Evolutionary conservation across 2,329 filamentous ascomycete species (phyloP).

Genomic region (Aspergillus alliaceus): DNA sequence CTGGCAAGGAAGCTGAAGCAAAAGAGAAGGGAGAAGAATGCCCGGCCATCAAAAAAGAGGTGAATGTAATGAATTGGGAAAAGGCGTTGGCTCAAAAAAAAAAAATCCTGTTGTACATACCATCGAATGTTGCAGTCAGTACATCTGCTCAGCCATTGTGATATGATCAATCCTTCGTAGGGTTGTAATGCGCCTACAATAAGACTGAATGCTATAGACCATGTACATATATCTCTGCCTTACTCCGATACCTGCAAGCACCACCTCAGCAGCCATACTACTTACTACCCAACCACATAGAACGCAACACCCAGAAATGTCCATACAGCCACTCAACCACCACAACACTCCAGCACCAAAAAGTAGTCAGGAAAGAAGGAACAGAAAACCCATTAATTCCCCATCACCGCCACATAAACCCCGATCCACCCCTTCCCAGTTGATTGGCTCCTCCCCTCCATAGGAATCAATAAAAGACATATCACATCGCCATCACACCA

Average conservation of each 20-base stretch:
- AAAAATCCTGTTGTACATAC: not conserved
- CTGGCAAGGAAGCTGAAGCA: conserved; percentile 78
- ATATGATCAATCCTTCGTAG: not conserved
- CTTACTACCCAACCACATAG: not conserved
- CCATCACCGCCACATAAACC: conserved; percentile 1
- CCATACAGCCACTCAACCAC: not conserved
- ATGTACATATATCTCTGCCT: not conserved
- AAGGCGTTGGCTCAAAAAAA: not conserved
- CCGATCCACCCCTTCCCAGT: not conserved
- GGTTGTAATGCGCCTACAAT: not conserved
- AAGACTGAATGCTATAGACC: not conserved
- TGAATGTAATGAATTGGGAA: conserved; percentile 23
- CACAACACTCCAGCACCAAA: not conserved
- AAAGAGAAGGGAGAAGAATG: conserved; percentile 81
- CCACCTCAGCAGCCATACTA: not conserved
- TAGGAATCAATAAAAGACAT: conserved; percentile 17
- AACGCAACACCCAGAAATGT: not conserved
- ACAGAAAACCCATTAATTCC: not conserved
- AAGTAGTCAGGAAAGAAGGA: not conserved
- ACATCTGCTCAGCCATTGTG: not conserved
- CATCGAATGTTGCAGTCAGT: not conserved
- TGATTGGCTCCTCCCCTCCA: conserved; percentile 1
- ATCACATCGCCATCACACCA: conserved; percentile 15
- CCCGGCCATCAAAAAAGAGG: conserved; percentile 68
- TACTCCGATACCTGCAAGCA: not conserved